Evolutionary conservation across 2,329 filamentous ascomycete genomes (phyloP), one percentile per base, ranked within the genome.

Genomic region (Xylariaceae sp.): DNA sequence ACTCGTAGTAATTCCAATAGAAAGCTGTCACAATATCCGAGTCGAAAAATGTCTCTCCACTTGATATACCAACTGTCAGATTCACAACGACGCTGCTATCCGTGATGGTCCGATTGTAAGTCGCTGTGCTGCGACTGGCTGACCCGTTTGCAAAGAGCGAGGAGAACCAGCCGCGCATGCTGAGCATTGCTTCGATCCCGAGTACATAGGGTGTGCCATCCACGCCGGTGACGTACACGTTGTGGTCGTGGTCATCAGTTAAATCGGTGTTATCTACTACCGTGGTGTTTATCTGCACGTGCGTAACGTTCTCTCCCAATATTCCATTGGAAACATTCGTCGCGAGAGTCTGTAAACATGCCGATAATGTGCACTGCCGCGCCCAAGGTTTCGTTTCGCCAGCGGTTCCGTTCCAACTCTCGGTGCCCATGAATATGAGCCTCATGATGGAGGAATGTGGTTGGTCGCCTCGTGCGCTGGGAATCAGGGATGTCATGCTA

Each of bases 1-100:
- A 71, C 47, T 71, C 60, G 59, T 71, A 71, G 61, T 72, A 71
- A 53, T 70, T 69, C 69, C 68, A 71, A 59, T 71, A 72, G 45
- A 72, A 71, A 2, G 68, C 69, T 22, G 70, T 69, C 13, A 71
- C 67, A 43, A 71, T 63, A 47, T 72, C 70, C 1, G 64, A 68
- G 48, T 69, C 67, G 55, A 68, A 68, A 51, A 68, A 68, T 5
- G 65, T 69, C 41, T 60, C 59, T 12, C 67, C 66, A 7, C 58
- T 63, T 2, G 65, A 64, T 31, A 69, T 67, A 17, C 66, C 67
- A 4, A 68, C 66, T 2, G 66, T 68, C 9, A 68, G 58, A 45
- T 68, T 68, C 34, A 68, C 66, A 10, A 63, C 65, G 4, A 69
- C 60, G 5, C 55, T 50, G 45, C 50, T 62, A 46, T 61, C 57